Evolutionary conservation across 768 basidiomycete genomes (phyloP), one percentile per base, ranked within the genome.

Genomic region (Baorangia bicolor): DNA sequence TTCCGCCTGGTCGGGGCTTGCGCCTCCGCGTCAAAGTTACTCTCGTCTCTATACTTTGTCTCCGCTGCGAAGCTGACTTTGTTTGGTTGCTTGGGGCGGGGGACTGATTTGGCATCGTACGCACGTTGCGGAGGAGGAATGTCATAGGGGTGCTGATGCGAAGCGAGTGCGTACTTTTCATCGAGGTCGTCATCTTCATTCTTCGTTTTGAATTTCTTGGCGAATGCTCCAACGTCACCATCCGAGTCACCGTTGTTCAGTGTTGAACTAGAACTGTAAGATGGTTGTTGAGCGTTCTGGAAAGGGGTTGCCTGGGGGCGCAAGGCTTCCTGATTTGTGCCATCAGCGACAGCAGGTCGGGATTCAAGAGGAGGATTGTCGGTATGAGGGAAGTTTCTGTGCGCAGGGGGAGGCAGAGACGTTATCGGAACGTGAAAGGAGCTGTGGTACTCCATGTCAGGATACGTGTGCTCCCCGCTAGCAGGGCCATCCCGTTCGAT

Each of bases 131-230:
- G 87, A 2, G 83, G 76, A 18, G 72, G 73, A 39, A 88, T 85
- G 43, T 85, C 82, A 58, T 85, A 79, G 11, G 85, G 84, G 57
- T 87, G 84, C 46, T 77, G 72, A 70, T 83, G 81, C 4, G 84
- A 83, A 18, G 83, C 80, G 42, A 84, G 65, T 1, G 81, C 75
- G 53, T 75, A 81, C 64, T 71, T 77, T 56, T 71, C 67, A 51
- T 77, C 64, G n/a, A 66, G 53, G 23, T 74, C 69, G 27, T 66
- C 53, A 7, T 52, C 39, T 56, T 58, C 48, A 21, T 57, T 51
- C 50, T 40, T 64, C 12, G 57, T 11, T 14, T 35, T 33, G 21
- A 64, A 50, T 6, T 57, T 60, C 49, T 53, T 60, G 49, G 56
- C 62, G 14, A 60, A 60, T 27, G 27, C 58, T 45, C 62, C 60